phyloP scores from a whole-genome alignment of 140 eudicot genomes.

The Ambrosia hybrid region DNA sequence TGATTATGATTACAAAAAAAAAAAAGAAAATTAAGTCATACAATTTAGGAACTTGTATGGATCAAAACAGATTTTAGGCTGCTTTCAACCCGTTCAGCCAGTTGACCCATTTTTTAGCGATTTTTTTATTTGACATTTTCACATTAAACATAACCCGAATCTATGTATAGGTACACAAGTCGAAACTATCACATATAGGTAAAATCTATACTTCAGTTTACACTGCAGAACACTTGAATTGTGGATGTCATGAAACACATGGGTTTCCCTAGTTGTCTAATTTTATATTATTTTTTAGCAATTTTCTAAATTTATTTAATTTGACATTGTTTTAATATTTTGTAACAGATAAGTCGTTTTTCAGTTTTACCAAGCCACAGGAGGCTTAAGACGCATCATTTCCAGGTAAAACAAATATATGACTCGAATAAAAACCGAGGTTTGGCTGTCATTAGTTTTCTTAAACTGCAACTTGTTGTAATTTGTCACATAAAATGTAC shows the following conservation, averaged over 20 bases:
- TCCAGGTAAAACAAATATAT: constrained; percentile 14
- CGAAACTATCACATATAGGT: background rate
- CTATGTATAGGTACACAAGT: background rate
- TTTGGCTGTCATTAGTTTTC: constrained; percentile 16
- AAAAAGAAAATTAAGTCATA: background rate
- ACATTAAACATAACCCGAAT: background rate
- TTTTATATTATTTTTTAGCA: too few species aligned
- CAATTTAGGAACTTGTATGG: background rate
- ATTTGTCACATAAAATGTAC: background rate
- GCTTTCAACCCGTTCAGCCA: background rate
- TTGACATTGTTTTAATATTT: background rate
- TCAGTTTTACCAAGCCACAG: constrained; percentile 7
- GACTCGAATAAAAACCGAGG: background rate
- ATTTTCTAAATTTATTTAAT: too few species aligned
- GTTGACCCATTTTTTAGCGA: background rate
- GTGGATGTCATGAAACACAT: too few species aligned
- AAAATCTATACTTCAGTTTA: background rate
- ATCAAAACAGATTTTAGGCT: background rate
- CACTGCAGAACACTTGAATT: too few species aligned
- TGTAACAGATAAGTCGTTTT: constrained; percentile 6
- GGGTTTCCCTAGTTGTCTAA: too few species aligned
- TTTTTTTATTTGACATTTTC: background rate
- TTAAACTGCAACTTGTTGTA: background rate
- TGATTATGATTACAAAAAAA: background rate
- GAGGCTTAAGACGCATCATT: background rate